Evolutionary conservation across 2,329 filamentous ascomycete genomes (phyloP), one percentile per base, ranked within the genome.

Genomic region (Xenoacremonium recifei): DNA sequence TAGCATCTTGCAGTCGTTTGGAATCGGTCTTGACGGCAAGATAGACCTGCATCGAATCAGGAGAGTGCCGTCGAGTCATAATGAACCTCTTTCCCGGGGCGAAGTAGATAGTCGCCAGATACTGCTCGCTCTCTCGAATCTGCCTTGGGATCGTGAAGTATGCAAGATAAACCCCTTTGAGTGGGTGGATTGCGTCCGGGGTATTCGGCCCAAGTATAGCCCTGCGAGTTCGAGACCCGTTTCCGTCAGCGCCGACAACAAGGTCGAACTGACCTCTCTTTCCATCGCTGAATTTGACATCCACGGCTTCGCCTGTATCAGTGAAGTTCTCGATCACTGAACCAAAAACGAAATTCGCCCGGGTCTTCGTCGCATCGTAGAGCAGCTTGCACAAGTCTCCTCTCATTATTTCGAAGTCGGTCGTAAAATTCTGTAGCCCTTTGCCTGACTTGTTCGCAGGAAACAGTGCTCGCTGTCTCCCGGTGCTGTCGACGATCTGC

Each of bases 401-500:
- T 7, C 75, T 61, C 62, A 77, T 68, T 39, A 79, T 77, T 58
- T 79, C 76, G 33, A 67, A 71, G 16, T 78, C 74, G 68, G 32
- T 69, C 65, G 2, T 64, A 59, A 40, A 66, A 49, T 5, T 64
- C 64, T 4, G 60, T 66, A 10, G 58, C 34, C 10, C 45, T 53
- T n/a, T n/a, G n/a, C n/a, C n/a, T n/a, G n/a, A n/a, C n/a, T n/a
- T n/a, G n/a, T n/a, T n/a, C n/a, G n/a, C n/a, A n/a, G n/a, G n/a
- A 6, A 71, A 62, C 19, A 58, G 58, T 3, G 63, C 71, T 12
- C 63, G 63, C 2, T 64, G 57, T 3, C 54, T 52, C 17, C 70
- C 67, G 10, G 67, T 55, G 1, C 55, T 51, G 47, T 66, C 53
- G 3, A 75, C 61, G 10, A 75, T 47, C 21, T 62, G 54, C 7